These are phyloP conservation scores for Butyriboletus appendiculatus DNA, from an alignment of 1,284 basidiomycete species.

Conservation along the genomic window DNA sequence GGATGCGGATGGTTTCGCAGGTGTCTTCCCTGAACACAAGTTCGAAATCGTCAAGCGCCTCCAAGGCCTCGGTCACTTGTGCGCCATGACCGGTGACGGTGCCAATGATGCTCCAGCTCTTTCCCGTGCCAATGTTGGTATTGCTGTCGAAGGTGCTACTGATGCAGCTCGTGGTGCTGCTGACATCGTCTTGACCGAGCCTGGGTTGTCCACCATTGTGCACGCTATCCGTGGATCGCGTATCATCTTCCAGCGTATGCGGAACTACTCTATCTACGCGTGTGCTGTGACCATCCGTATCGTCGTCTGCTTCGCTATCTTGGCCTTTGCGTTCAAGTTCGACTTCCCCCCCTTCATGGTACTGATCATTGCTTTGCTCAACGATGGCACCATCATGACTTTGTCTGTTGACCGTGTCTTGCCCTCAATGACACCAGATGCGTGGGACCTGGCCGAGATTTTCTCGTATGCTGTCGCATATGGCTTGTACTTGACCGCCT, in stretches of 20 bases:
- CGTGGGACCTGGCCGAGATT: constrained; percentile 96
- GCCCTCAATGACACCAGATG: constrained; percentile 89
- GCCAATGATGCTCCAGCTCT: constrained; percentile 86
- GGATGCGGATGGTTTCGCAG: constrained; percentile 80
- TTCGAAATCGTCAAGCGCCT: constrained; percentile 83
- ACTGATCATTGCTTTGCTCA: constrained; percentile 94
- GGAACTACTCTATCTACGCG: constrained; percentile 82
- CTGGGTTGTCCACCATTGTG: constrained; percentile 85
- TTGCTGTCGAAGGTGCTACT: constrained; percentile 86
- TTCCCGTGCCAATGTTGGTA: constrained; percentile 85
- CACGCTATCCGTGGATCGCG: constrained; percentile 85
- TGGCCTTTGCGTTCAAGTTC: constrained; percentile 95
- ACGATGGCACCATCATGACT: constrained; percentile 99
- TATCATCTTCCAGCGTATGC: constrained; percentile 88
- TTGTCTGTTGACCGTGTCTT: constrained; percentile 96
- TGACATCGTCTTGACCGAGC: constrained; percentile 83
- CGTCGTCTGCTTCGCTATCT: constrained; percentile 94
- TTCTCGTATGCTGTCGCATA: constrained; percentile 95
- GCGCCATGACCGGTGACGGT: constrained; percentile 86
- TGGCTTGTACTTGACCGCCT: constrained; percentile 89
- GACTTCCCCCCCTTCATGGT: constrained; percentile 99
- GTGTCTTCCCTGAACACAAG: constrained; percentile 91
- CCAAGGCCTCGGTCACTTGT: constrained; percentile 76
- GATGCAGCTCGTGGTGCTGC: constrained; percentile 86
- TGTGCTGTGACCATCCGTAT: constrained; percentile 96